Evolutionary conservation across 768 basidiomycete species (phyloP), one percentile per base, ranked within the genome.

Genomic region (Naganishia vaughanmartiniae): DNA sequence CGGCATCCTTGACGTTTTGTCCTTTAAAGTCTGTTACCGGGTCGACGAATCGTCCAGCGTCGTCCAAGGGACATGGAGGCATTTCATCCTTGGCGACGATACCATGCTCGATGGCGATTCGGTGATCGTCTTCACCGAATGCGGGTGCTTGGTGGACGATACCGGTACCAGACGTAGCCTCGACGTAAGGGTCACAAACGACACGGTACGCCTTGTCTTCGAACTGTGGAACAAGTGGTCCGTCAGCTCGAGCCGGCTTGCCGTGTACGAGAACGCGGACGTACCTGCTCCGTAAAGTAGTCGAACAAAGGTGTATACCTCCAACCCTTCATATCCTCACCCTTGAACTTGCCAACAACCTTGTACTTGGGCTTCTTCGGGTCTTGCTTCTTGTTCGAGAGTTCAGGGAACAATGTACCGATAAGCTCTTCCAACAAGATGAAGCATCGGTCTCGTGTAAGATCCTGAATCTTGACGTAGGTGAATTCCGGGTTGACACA

Each of bases 141-240:
- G 90, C 94, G 2, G 96, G 96, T 1, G 96, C 93, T 83, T 99
- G 96, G 80, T 99, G 96, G 34, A 99, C 96, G 76, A 98, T 94
- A 76, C 96, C 96, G 33, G 96, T 99, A 78, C 96, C 96, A 71
- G 93, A 91, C 19, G 87, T 86, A 75, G 89, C 90, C 4, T 92
- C 95, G 57, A 99, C 95, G 79, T 99, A 99, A 0, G 89, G 89
- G 77, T 99, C 96, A 26, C 87, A 85, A 17, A 99, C 80, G 19
- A 99, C 92, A 68, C 89, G 83, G 84, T 95, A 98, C 0, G 92
- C 95, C 75, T 87, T 88, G 79, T 93, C 92, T 78, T 91, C 90
- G 79, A 87, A 98, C 94, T 97, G 17, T 24, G 19, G 7, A 45
- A 1, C 21, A 33, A 48, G 21, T 17, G 17, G 19, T 4, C 24